Evolutionary conservation across 345 rosid genomes (phyloP).

Genomic region (Aurinia saxatilis): DNA sequence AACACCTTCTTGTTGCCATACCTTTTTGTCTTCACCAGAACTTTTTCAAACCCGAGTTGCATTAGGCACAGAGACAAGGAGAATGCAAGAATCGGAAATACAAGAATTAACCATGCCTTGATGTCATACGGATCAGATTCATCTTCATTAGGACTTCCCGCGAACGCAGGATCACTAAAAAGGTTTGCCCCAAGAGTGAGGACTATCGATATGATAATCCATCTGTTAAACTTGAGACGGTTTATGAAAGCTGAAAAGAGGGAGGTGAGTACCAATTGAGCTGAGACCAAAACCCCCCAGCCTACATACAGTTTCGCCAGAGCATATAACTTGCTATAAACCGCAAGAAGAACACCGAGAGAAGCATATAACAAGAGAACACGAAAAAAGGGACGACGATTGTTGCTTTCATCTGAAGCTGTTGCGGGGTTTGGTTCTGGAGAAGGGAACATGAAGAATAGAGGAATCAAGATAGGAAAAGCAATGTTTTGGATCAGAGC

Average conservation of each 20-base stretch:
- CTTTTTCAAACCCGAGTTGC: conserved; percentile 25
- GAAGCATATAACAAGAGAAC: conserved; percentile 23
- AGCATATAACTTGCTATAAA: conserved; percentile 27
- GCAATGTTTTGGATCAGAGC: conserved; percentile 28
- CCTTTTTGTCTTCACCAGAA: conserved; percentile 16
- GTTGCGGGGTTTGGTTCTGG: conserved; percentile 2
- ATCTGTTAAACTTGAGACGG: conserved; percentile 37
- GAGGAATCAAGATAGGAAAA: conserved; percentile 24
- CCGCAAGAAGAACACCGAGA: conserved; percentile 33
- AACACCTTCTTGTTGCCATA: conserved; percentile 24
- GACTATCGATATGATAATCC: conserved; percentile 35
- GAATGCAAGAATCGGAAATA: conserved; percentile 27
- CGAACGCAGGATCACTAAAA: conserved; percentile 15
- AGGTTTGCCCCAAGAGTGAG: conserved; percentile 15
- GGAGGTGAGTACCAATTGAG: conserved; percentile 42
- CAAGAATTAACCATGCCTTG: conserved; percentile 25
- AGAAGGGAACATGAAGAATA: conserved; percentile 18
- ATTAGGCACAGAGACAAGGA: conserved; percentile 22
- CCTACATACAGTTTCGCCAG: conserved; percentile 32
- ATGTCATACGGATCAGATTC: conserved; percentile 12
- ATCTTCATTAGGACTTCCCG: conserved; percentile 22
- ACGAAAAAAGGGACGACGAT: conserved; percentile 3
- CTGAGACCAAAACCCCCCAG: conserved; percentile 30
- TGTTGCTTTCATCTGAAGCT: neutral
- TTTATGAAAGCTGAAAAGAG: conserved; percentile 43